phyloP scores from a whole-genome alignment of 306 rosid genomes.

The Echinosophora koreensis region DNA sequence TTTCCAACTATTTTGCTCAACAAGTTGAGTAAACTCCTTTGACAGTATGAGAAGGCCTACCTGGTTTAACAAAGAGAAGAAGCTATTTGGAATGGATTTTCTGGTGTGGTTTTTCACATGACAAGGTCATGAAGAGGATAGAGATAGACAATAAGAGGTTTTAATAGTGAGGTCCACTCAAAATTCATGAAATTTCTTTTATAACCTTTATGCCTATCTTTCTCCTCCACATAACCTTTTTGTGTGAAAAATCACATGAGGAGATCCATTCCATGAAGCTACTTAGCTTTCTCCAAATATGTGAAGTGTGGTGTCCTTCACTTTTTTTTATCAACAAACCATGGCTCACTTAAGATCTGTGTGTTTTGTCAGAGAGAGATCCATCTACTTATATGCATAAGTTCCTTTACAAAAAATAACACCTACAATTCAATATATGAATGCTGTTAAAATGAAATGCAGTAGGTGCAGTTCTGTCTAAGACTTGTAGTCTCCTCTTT shows the following conservation, averaged over 20 bases:
- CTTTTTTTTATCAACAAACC: neutral
- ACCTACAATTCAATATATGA: neutral
- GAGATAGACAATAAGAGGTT: no score
- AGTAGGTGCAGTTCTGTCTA: conserved; percentile 2
- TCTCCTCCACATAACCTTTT: no score
- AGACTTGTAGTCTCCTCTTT: conserved; percentile 3
- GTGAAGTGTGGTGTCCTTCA: neutral
- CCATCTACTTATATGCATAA: neutral
- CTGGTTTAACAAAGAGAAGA: conserved; percentile 15
- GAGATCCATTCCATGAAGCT: neutral
- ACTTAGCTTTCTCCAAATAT: neutral
- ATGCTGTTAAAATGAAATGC: conserved; percentile 34
- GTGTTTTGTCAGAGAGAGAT: neutral
- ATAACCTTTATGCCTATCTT: no score
- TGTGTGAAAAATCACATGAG: no score
- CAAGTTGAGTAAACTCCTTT: conserved; percentile 5
- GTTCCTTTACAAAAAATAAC: conserved; percentile 30
- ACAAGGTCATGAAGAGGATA: no score
- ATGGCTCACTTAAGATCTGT: neutral
- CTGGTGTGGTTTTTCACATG: no score
- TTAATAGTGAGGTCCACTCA: no score
- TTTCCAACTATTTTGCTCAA: neutral
- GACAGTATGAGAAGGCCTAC: neutral
- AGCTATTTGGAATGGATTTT: neutral
- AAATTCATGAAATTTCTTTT: no score